Base-by-base conservation (phyloP, 768 basidiomycete genomes). In the Botryobasidium botryosum region DNA sequence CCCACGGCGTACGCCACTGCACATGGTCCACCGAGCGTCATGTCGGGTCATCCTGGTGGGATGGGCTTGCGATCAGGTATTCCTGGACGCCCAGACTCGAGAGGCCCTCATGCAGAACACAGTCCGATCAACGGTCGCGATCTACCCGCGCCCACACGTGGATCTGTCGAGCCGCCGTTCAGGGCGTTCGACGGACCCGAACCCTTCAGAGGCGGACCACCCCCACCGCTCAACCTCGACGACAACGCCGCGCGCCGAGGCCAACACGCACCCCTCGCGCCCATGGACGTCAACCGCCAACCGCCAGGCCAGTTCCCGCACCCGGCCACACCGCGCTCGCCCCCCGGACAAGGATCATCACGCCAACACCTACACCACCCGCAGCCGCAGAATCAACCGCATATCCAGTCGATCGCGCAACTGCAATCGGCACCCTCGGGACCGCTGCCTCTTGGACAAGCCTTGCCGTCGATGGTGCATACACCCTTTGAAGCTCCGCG, bases 141-240 rank as follows among this genome's bases (percentile, higher is more conserved):
- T 59, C 56, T 36, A 64, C 49, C 48, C 13, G 48, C 62, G 4
- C 60, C 64, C 1, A 71, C 75, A 5, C 68, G 48, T 50, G 26
- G 26, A n/a, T 39, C 37, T 46, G 71, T 15, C 79, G 1, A 64
- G 78, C 64, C 37, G 59, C 61, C 15, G 56, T 62, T 35, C 68
- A 39, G 12, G 69, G n/a, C 66, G 69, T 7, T 74, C 74, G 35
- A 46, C 15, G 43, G 45, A 1, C 77, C 80, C 0, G 72, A 73
- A 15, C 84, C 84, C 10, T 87, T 85, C 65, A 64, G 84, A 50
- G 83, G 83, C 27, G 80, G 82, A 2, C 79, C 81, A 2, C 84
- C 83, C 0, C 83, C 84, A 5, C 83, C 84, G 8, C 77, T 86
- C 32, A 69, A 81, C 42, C 61, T 86, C 6, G 82, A 85, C 49